phyloP scores from a whole-genome alignment of 2,329 filamentous ascomycete species.

The Cercospora nicotianae region DNA sequence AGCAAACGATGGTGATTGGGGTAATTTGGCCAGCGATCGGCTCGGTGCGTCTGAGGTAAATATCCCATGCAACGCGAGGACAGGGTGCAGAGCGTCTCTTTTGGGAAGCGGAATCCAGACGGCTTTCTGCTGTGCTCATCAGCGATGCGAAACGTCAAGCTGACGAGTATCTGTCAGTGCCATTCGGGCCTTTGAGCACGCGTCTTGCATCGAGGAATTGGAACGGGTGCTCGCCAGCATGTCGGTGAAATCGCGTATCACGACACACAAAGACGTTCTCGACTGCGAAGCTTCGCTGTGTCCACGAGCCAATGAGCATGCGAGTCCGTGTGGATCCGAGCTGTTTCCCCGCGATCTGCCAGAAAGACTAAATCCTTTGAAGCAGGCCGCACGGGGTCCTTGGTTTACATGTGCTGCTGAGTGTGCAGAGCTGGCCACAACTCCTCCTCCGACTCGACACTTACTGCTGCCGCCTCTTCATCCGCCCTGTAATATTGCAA shows the following conservation, averaged over 20 bases:
- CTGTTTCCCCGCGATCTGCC: conserved; percentile 14
- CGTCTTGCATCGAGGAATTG: not conserved
- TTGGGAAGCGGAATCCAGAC: conserved; percentile 9
- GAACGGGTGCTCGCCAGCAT: conserved; percentile 11
- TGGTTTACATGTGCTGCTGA: not conserved
- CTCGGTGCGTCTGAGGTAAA: conserved; percentile 14
- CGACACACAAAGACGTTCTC: not conserved
- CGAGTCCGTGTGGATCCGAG: not conserved
- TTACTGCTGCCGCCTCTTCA: not conserved
- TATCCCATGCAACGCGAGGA: conserved; percentile 1
- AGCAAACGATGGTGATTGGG: conserved; percentile 1
- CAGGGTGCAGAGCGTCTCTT: not conserved
- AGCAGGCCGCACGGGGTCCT: not conserved
- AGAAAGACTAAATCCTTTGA: conserved; percentile 12
- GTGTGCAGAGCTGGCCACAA: not conserved
- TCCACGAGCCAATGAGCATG: not conserved
- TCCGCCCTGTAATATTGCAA: not conserved
- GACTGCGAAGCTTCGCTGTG: not conserved
- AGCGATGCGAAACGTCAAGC: not conserved
- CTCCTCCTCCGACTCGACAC: not conserved
- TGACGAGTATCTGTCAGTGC: not conserved
- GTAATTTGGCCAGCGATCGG: not conserved
- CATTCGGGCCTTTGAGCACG: conserved; percentile 8
- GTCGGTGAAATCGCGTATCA: conserved; percentile 19
- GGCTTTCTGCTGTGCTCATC: not conserved